Base-by-base conservation (phyloP, 176 grass and related monocot genomes). In the Elymus sibiricus region DNA sequence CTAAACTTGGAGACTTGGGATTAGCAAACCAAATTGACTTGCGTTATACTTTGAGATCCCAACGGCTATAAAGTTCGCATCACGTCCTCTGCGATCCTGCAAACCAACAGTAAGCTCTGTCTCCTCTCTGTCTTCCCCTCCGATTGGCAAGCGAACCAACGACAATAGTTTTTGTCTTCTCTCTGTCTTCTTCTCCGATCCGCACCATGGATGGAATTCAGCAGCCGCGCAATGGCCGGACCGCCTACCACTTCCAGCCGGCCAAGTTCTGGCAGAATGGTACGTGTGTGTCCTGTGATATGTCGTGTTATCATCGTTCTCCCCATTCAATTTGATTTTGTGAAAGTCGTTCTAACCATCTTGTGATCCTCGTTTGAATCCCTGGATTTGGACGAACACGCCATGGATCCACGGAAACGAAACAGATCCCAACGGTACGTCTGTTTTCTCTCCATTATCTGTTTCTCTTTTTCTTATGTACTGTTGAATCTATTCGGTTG, bases 191-290 rank as follows among this genome's bases (percentile, higher is more conserved):
- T 10, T 40, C 76, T 46, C 37, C 22, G 15, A 3, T 53, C 5
- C 2, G 46, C 73, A 9, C 26, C 73, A 76, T 76, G 73, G 7
- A 76, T 22, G 73, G 73, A 4, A 19, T 53, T 10, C 2, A 67
- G 49, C 11, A 26, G 32, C 21, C 22, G 4, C 11, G 75, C 67
- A 82, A 77, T 21, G 88, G 59, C 87, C 91, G 91, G 78, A 98
- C 93, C 5, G 93, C 95, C 67, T 98, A 95, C 87, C 95, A 98
- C 86, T 98, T 98, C 87, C 95, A 98, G 65, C 91, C 95, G 2
- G 78, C 91, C 1, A 93, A 88, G 87, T 82, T 93, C 67, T 98
- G 95, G 95, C 91, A 95, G 44, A 98, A 98, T 75, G 95, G 95
- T 98, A 61, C 5, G 80, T 26, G 46, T 7, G 4, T 29, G 13